phyloP scores from a whole-genome alignment of 2,329 filamentous ascomycete genomes.

The Fusarium temperatum region DNA sequence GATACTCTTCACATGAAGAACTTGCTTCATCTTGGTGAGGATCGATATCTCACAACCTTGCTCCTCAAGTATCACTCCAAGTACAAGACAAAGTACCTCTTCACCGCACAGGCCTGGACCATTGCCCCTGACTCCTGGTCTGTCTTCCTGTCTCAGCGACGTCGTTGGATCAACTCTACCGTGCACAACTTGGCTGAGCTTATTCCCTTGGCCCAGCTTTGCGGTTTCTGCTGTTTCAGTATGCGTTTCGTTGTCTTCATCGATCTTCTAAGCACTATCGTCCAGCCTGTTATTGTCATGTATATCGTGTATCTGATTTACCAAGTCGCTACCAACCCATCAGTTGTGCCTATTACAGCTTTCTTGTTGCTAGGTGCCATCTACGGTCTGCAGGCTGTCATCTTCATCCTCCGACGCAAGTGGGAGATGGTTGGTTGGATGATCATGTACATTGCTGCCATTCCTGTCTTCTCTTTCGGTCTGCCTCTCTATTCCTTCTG shows the following conservation, averaged over 20 bases:
- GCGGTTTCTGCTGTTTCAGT: constrained; percentile 99
- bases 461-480: constrained; percentile 90
- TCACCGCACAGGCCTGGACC: constrained; percentile 92
- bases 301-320: constrained; percentile 93
- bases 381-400: constrained; percentile 95
- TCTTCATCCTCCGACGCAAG: constrained; percentile 95
- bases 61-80: constrained; percentile 90
- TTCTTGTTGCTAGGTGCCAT: constrained; percentile 94
- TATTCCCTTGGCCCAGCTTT: constrained; percentile 91
- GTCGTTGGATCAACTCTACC: constrained; percentile 99
- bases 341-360: constrained; percentile 79
- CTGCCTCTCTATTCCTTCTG: constrained; percentile 96
- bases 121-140: constrained; percentile 94
- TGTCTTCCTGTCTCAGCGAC: constrained; percentile 97
- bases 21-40: constrained; percentile 92
- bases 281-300: constrained; percentile 89
- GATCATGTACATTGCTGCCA: constrained; percentile 91
- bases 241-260: constrained; percentile 99
- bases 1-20: constrained; percentile 99
- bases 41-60: constrained; percentile 95
- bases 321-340: constrained; percentile 68
- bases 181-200: constrained; percentile 98
- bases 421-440: constrained; percentile 99
- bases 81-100: constrained; percentile 99
- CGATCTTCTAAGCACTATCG: constrained; percentile 88